Conservation (phyloP, 2,329 filamentous ascomycete genomes). For the Leptographium lundbergii region DNA sequence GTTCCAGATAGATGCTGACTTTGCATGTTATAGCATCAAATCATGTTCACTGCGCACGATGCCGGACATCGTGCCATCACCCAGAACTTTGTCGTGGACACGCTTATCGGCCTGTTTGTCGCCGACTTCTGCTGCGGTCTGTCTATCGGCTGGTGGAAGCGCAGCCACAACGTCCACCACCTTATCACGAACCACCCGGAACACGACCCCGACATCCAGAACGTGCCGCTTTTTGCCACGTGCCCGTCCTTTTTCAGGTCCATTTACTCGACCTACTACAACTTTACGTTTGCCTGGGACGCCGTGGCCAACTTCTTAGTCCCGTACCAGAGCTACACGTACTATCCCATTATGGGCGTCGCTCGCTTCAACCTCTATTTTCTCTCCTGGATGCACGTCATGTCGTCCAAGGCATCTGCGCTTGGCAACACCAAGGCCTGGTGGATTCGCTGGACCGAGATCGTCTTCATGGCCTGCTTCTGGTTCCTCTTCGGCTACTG, state of each 20-base stretch:
- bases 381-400: conserved; percentile 52
- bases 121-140: conserved; percentile 54
- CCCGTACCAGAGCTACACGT: conserved; percentile 50
- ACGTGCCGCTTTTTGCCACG: conserved; percentile 57
- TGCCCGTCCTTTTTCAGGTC: conserved; percentile 52
- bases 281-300: conserved; percentile 52
- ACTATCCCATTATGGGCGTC: conserved; percentile 55
- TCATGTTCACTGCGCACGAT: conserved; percentile 57
- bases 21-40: conserved; percentile 50
- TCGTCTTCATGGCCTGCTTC: conserved; percentile 50
- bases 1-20: background rate
- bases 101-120: conserved; percentile 48
- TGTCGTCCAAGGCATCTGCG: conserved; percentile 39
- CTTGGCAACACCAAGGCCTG: conserved; percentile 45
- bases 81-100: conserved; percentile 43
- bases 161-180: conserved; percentile 56
- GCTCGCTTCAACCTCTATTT: conserved; percentile 63
- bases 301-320: conserved; percentile 45
- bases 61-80: conserved; percentile 53
- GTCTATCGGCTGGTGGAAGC: conserved; percentile 59
- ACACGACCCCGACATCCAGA: conserved; percentile 49
- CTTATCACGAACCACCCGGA: conserved; percentile 52
- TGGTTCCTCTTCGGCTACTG: conserved; percentile 57
- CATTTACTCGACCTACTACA: conserved; percentile 52
- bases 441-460: conserved; percentile 56